Base-by-base conservation (phyloP, 2,329 filamentous ascomycete species). In the Graphiopsis chlorocephala region DNA sequence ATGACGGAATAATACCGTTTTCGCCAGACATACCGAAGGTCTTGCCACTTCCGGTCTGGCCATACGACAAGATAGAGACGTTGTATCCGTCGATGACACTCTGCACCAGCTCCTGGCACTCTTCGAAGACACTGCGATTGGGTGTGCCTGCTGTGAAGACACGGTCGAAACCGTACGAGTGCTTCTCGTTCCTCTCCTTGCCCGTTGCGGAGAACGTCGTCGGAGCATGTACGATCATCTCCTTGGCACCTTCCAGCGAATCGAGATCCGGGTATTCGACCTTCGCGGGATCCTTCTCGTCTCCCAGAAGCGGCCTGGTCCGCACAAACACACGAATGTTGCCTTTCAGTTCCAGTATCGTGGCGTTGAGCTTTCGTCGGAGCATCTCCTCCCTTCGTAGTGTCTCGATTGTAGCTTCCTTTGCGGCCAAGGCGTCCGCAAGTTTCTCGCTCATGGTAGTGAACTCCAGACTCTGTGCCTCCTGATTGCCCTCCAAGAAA, bases 291-390 rank as follows among this genome's bases (percentile, higher is more conserved):
- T 88, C 83, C 7, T 88, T 88, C 10, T 78, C 78, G 64, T 90
- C 88, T 0, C 80, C 77, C 25, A 90, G 81, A 0, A 89, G 82
- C 1, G 95, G 95, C 47, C 96, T 89, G 29, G 98, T 94, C 75
- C 95, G 88, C 74, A 94, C 98, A 87, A 99, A 99, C 69, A 99
- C 95, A 23, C 95, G 90, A 73, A 99, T 99, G 75, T 99, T 99
- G 72, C 95, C 95, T 77, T 97, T 97, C 66, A 99, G 86, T 74
- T 99, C 95, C 76, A 99, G 93, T 55, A 99, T 94, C 76, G 96
- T 95, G 78, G 98, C 98, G 81, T 98, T 97, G 0, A 99, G 85
- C 71, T 96, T 94, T 25, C 95, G 87, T 15, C 95, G 88, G 59
- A 97, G 83, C 0, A 91, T 95, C 78, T 99, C 95, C 75, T 98